A percentile compares a stretch with the other conserved stretches of the same genome.
These are phyloP conservation scores for Rhizopus delemar DNA, from an alignment of 371 early-diverging fungal genomes.

Conservation along the genomic window DNA sequence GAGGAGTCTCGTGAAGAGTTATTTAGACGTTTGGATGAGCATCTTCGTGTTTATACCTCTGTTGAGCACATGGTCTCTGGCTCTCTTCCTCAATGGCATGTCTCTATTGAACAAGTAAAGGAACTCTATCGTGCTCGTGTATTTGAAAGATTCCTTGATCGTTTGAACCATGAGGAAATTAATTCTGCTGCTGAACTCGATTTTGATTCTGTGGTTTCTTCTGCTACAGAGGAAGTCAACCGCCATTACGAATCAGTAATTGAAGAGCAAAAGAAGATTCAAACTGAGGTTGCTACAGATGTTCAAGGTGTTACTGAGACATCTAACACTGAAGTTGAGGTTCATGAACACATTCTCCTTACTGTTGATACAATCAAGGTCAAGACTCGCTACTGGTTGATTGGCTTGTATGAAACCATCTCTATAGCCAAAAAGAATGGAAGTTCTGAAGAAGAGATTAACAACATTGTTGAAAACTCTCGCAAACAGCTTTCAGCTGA, in stretches of 20 bases:
- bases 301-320: not conserved
- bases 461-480: slow-evolving; percentile 23
- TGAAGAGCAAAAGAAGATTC: slow-evolving; percentile 19
- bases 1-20: slow-evolving; percentile 36
- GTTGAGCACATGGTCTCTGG: slow-evolving; percentile 25
- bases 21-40: slow-evolving; percentile 36
- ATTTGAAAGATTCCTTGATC: slow-evolving; percentile 33
- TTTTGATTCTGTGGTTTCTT: slow-evolving; percentile 21
- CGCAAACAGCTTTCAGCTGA: slow-evolving; percentile 28
- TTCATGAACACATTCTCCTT: slow-evolving; percentile 26
- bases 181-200: slow-evolving; percentile 21
- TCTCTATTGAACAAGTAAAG: slow-evolving; percentile 36
- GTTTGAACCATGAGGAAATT: slow-evolving; percentile 19
- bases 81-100: slow-evolving; percentile 31
- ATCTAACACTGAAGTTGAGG: not conserved
- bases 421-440: slow-evolving; percentile 29
- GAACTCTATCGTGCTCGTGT: slow-evolving; percentile 40
- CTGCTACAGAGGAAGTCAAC: slow-evolving; percentile 30
- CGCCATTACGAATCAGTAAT: slow-evolving; percentile 22
- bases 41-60: slow-evolving; percentile 31
- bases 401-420: slow-evolving; percentile 24
- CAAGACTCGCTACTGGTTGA: slow-evolving; percentile 37
- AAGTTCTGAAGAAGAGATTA: slow-evolving; percentile 39
- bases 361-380: slow-evolving; percentile 37
- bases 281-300: slow-evolving; percentile 2